Percentiles rank a stretch among this genome's conserved stretches.
Conservation (phyloP, 192 early-diverging fungal species). For the Obelidium mucronatum region DNA sequence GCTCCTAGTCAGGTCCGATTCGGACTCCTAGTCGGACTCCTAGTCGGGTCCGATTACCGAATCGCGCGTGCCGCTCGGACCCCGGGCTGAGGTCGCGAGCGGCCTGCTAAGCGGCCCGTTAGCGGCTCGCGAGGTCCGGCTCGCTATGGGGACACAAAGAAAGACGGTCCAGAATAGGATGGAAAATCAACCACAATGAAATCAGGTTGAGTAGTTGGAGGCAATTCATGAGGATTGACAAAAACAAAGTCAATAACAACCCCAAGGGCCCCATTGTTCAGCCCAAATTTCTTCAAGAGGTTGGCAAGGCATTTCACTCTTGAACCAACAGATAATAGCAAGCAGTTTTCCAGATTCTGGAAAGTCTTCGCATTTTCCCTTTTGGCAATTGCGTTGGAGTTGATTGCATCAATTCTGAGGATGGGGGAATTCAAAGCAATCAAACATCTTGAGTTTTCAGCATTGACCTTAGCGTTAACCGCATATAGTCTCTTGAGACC, state of each 20-base stretch:
- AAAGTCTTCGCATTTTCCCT: not conserved
- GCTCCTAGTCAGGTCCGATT: no score
- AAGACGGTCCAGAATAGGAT: not conserved
- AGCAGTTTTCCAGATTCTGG: not conserved
- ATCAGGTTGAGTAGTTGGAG: not conserved
- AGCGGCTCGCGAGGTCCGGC: no score
- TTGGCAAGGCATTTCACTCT: no score
- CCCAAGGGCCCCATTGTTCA: not conserved
- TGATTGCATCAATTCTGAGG: not conserved
- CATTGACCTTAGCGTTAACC: not conserved
- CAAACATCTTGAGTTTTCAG: not conserved
- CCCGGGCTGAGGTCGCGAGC: no score
- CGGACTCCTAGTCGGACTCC: no score
- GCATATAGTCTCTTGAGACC: not conserved
- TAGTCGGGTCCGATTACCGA: no score
- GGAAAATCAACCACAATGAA: not conserved
- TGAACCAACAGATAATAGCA: not conserved
- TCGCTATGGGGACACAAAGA: no score
- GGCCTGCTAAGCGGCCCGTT: no score
- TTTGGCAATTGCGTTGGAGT: no score
- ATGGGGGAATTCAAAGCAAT: not conserved
- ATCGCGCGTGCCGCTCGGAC: no score
- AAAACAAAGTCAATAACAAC: not conserved
- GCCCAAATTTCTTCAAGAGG: no score
- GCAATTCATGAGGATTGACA: not conserved